These are phyloP conservation scores for Clarireedia monteithiana DNA, from an alignment of 2,329 filamentous ascomycete genomes.

Conservation along the genomic window DNA sequence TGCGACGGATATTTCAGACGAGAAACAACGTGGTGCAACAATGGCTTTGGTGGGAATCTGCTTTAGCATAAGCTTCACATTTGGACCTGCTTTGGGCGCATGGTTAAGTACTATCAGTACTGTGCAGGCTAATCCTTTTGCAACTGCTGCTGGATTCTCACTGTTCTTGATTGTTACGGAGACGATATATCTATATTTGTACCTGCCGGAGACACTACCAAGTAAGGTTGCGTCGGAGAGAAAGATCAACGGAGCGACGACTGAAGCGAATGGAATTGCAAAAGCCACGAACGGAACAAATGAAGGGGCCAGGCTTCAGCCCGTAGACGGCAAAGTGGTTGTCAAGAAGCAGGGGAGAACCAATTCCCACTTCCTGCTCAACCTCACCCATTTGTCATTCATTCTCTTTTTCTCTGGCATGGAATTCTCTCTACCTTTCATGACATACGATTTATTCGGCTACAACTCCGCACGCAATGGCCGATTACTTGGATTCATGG, in stretches of 20 bases:
- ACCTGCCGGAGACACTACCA: constrained; percentile 80
- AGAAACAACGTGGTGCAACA: constrained; percentile 73
- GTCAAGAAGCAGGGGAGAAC: constrained; percentile 37
- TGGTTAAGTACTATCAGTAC: constrained; percentile 70
- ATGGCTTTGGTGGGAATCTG: constrained; percentile 96
- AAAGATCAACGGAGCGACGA: constrained; percentile 19
- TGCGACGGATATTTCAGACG: constrained; percentile 89
- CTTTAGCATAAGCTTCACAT: constrained; percentile 95
- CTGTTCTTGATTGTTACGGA: constrained; percentile 78
- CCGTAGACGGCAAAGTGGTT: constrained; percentile 22
- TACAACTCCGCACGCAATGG: constrained; percentile 77
- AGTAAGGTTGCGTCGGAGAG: constrained; percentile 37
- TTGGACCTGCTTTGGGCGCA: constrained; percentile 86
- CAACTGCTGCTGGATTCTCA: constrained; percentile 82
- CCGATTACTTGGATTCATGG: constrained; percentile 80
- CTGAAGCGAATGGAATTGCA: constrained; percentile 13
- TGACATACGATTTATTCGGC: constrained; percentile 90
- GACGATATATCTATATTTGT: constrained; percentile 78
- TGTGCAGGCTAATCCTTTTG: constrained; percentile 86
- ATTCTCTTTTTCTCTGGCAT: constrained; percentile 96
- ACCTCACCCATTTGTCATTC: constrained; percentile 80
- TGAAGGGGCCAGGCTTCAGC: constrained; percentile 14
- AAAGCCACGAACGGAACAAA: constrained; percentile 6
- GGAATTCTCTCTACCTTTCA: constrained; percentile 95
- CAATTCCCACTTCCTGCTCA: constrained; percentile 77